Evolutionary conservation across 305 asterid genomes (phyloP).

Genomic region (Rubia tinctorum): DNA sequence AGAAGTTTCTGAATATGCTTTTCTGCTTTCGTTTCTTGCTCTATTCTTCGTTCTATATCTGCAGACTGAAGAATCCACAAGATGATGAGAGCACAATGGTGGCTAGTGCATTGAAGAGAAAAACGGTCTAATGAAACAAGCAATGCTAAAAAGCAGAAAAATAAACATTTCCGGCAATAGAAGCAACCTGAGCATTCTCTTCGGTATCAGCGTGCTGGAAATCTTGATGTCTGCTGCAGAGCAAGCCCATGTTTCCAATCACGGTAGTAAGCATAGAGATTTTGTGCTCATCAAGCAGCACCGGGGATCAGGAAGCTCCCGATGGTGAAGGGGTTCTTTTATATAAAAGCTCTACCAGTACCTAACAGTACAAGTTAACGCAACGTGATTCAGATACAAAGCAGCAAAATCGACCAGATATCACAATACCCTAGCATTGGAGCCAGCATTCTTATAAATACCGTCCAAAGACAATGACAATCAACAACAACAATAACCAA

Average conservation of each 20-base stretch:
- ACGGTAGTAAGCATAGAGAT: slow-evolving; percentile 47
- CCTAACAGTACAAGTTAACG: not conserved
- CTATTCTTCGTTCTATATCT: slow-evolving; percentile 93
- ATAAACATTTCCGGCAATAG: slow-evolving; percentile 5
- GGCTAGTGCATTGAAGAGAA: slow-evolving; percentile 1
- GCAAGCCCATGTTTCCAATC: slow-evolving; percentile 71
- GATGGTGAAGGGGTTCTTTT: not conserved
- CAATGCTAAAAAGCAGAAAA: slow-evolving; percentile 2
- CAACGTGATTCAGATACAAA: not conserved
- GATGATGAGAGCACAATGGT: slow-evolving; percentile 8
- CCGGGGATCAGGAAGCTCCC: slow-evolving; percentile 16
- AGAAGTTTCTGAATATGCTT: slow-evolving; percentile 96
- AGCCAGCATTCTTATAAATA: not conserved
- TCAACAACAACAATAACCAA: too few species aligned
- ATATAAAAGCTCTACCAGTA: not conserved
- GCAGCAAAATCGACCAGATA: not conserved
- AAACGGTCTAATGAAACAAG: not conserved
- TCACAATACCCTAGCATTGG: too few species aligned
- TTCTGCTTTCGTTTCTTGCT: slow-evolving; percentile 94
- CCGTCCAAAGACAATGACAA: not conserved
- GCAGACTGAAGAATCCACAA: slow-evolving; percentile 60
- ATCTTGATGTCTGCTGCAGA: slow-evolving; percentile 83
- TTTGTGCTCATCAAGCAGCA: slow-evolving; percentile 31
- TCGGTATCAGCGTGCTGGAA: slow-evolving; percentile 64
- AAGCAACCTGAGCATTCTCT: slow-evolving; percentile 77